Evolutionary conservation across 306 rosid genomes (phyloP).

Genomic region (Pterocarpus macrocarpus): DNA sequence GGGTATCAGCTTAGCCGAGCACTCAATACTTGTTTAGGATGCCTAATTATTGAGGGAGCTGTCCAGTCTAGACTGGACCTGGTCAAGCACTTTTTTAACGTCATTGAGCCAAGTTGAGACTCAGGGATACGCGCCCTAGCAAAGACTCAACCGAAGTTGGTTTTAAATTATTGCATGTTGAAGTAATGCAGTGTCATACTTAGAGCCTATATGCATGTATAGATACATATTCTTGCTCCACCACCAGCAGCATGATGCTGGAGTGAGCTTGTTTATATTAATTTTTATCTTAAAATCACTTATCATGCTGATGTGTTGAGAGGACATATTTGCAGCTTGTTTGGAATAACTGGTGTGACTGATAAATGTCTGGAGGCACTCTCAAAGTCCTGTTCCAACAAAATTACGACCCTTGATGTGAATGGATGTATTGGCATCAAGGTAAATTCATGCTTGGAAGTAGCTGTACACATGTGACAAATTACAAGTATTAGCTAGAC

Average conservation of each 20-base stretch:
- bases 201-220: not conserved
- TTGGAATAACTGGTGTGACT: slow-evolving; percentile 84
- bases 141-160: not conserved
- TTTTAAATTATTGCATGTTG: slow-evolving; percentile 11
- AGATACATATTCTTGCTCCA: not conserved
- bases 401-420: slow-evolving; percentile 83
- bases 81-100: slow-evolving; percentile 15
- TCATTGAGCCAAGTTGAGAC: slow-evolving; percentile 19
- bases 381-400: slow-evolving; percentile 67
- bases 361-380: slow-evolving; percentile 80
- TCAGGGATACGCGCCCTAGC: not conserved
- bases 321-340: slow-evolving; percentile 67
- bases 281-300: slow-evolving; percentile 14
- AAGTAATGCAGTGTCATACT: not conserved
- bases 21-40: slow-evolving; percentile 2
- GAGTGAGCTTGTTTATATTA: not conserved
- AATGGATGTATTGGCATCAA: slow-evolving; percentile 90
- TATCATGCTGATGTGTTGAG: slow-evolving; percentile 44
- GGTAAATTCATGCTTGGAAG: slow-evolving; percentile 54
- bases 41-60: not conserved
- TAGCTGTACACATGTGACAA: not conserved
- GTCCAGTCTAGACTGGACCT: not conserved
- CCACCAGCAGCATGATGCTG: not conserved
- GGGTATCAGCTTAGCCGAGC: not conserved
- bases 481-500: slow-evolving; percentile 14